Conservation (phyloP, 2,329 filamentous ascomycete species). For the Paradendryphiella salina region DNA sequence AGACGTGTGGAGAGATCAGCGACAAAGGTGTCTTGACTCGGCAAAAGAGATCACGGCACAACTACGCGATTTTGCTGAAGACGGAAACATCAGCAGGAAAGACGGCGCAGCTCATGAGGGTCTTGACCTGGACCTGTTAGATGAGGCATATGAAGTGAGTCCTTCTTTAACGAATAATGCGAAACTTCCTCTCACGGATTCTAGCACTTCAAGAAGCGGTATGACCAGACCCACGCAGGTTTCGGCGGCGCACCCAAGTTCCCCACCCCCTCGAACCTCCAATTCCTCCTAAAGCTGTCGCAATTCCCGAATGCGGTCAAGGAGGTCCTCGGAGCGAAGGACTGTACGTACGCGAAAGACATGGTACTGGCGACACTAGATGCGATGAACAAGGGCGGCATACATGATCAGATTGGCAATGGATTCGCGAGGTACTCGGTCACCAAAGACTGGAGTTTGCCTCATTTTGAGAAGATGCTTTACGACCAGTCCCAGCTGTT, state of each 20-base stretch:
- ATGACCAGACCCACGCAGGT: constrained; percentile 52
- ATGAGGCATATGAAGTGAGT: constrained; percentile 73
- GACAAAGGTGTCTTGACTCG: constrained; percentile 78
- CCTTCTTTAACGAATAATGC: neutral
- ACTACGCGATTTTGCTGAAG: constrained; percentile 82
- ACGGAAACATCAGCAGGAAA: constrained; percentile 67
- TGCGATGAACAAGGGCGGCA: constrained; percentile 72
- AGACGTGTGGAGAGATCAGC: constrained; percentile 78
- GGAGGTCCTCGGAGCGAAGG: constrained; percentile 83
- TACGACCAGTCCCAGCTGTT: constrained; percentile 89
- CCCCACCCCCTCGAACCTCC: constrained; percentile 80
- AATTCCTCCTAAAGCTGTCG: constrained; percentile 75
- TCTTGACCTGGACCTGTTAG: constrained; percentile 85
- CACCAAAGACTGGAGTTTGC: constrained; percentile 88
- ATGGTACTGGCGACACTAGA: constrained; percentile 83
- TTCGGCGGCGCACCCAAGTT: constrained; percentile 83
- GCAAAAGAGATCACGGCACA: constrained; percentile 81
- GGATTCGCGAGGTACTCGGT: constrained; percentile 86
- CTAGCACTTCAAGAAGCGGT: constrained; percentile 32
- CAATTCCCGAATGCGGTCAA: constrained; percentile 72
- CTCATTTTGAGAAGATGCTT: constrained; percentile 97
- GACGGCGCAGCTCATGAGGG: constrained; percentile 62
- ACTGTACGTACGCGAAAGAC: constrained; percentile 70
- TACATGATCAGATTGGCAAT: constrained; percentile 75
- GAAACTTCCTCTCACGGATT: neutral